Percentiles rank a stretch among this genome's conserved stretches.
Conservation (phyloP, 192 early-diverging fungal genomes). For the Entophlyctis luteolus region DNA sequence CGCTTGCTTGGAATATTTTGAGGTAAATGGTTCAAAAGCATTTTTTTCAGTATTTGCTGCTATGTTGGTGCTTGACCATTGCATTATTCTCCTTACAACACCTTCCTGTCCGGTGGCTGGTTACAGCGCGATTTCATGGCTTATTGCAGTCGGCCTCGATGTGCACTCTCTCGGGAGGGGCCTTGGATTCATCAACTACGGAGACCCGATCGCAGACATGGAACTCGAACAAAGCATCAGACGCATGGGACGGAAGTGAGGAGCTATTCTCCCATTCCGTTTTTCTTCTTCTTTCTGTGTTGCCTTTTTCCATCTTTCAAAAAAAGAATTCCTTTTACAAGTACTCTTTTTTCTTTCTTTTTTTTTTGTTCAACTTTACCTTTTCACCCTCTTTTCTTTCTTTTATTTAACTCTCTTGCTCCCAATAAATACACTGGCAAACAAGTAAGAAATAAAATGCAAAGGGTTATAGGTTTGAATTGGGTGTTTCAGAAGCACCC, state of each 20-base stretch:
- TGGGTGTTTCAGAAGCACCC: no score
- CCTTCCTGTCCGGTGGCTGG: no score
- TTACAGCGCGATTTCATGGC: slow-evolving; percentile 22
- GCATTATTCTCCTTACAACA: neutral
- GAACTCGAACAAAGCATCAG: slow-evolving; percentile 33
- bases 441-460: no score
- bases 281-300: neutral
- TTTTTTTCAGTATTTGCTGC: neutral
- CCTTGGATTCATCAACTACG: slow-evolving; percentile 22
- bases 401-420: no score
- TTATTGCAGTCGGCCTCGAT: slow-evolving; percentile 7
- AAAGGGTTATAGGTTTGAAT: no score
- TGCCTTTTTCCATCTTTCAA: neutral
- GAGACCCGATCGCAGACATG: slow-evolving; percentile 29
- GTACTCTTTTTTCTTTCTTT: no score
- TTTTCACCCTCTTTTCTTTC: no score
- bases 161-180: slow-evolving; percentile 17
- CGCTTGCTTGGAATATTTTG: slow-evolving; percentile 30
- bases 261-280: neutral
- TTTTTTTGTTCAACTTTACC: no score
- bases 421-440: no score
- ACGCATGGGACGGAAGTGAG: slow-evolving; percentile 18
- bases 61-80: neutral
- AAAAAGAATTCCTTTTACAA: no score
- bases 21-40: slow-evolving; percentile 10